Conservation (phyloP, 768 basidiomycete genomes). For the Amanita fuliginea region DNA sequence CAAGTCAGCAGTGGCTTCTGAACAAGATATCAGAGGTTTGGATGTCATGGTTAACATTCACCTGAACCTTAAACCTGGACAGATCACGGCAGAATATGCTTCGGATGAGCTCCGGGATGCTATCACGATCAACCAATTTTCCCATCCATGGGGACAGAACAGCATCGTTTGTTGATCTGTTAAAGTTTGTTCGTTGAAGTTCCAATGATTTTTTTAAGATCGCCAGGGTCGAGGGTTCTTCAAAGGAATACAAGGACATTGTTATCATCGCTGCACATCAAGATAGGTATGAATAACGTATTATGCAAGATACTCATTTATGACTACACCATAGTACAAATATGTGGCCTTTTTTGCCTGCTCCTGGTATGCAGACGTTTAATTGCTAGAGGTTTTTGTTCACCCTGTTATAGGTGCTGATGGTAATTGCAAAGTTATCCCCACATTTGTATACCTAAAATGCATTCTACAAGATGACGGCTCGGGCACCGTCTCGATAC, state of each 20-base stretch:
- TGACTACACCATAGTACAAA: slow-evolving; percentile 39
- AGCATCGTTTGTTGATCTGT: slow-evolving; percentile 41
- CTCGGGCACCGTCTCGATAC: slow-evolving; percentile 68
- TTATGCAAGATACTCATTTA: not conserved
- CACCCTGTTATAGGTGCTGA: slow-evolving; percentile 30
- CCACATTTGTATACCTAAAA: slow-evolving; percentile 13
- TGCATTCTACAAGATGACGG: slow-evolving; percentile 45
- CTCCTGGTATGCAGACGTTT: slow-evolving; percentile 45
- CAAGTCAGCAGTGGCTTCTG: slow-evolving; percentile 74
- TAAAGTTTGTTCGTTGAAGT: slow-evolving; percentile 5
- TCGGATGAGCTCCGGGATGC: slow-evolving; percentile 39
- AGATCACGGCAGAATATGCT: slow-evolving; percentile 60
- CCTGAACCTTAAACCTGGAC: slow-evolving; percentile 5
- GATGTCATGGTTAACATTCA: slow-evolving; percentile 5
- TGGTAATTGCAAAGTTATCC: slow-evolving; percentile 21
- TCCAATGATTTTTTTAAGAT: slow-evolving; percentile 37
- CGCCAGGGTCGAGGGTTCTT: slow-evolving; percentile 64
- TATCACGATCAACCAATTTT: slow-evolving; percentile 64
- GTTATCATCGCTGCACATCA: slow-evolving; percentile 75
- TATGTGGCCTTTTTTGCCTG: slow-evolving; percentile 66
- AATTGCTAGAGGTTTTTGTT: slow-evolving; percentile 11
- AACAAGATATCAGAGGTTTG: slow-evolving; percentile 53
- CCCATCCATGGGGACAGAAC: slow-evolving; percentile 81
- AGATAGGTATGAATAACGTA: slow-evolving; percentile 47
- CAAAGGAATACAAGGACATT: slow-evolving; percentile 44